Base-by-base conservation (phyloP, 1,284 basidiomycete genomes). In the Cryptococcus sp. region DNA sequence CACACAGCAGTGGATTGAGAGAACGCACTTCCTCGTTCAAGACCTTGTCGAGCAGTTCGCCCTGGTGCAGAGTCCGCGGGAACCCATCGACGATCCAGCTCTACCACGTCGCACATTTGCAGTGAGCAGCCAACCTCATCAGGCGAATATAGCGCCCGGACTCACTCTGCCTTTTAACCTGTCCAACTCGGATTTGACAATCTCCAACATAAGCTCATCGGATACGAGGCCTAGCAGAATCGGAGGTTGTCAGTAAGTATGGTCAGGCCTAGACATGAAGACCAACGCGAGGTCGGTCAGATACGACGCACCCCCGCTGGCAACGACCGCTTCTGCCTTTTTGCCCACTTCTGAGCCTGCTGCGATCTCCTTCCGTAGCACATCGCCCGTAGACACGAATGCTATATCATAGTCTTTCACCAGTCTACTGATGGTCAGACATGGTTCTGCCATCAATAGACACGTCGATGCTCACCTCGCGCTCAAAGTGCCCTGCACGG, bases 11-110 rank as follows among this genome's bases (percentile, higher is more conserved):
- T 40, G 19, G 46, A 4, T 53, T 52, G 42, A 49, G 42, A n/a
- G 41, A 53, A 47, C 77, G 83, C 48, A 76, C 70, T 51, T 75
- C 69, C 48, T 71, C 58, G 15, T 68, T 70, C 41, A 82, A 66
- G 13, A 79, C 73, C 5, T 69, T 52, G 62, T 97, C 91, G 11
- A 99, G 83, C 47, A 95, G 82, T 73, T 88, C 82, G 1, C 91
- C 95, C 78, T 99, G 95, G 17, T 85, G 86, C 2, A 95, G 78
- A 2, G 95, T 99, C 42, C 95, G 87, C 35, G 95, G 95, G 73
- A 99, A 99, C 5, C 95, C 95, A 71, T 99, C 95, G 39, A 99
- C 79, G 64, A 98, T 89, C 94, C 94, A 97, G 67, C 73, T 76
- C 77, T 78, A 60, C 0, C 17, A 30, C 20, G 16, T 22, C 20